Percentiles rank a stretch among this genome's conserved stretches.
Evolutionary conservation across 148 eudicot genomes (phyloP).

Genomic region (Gaultheria prostrata): DNA sequence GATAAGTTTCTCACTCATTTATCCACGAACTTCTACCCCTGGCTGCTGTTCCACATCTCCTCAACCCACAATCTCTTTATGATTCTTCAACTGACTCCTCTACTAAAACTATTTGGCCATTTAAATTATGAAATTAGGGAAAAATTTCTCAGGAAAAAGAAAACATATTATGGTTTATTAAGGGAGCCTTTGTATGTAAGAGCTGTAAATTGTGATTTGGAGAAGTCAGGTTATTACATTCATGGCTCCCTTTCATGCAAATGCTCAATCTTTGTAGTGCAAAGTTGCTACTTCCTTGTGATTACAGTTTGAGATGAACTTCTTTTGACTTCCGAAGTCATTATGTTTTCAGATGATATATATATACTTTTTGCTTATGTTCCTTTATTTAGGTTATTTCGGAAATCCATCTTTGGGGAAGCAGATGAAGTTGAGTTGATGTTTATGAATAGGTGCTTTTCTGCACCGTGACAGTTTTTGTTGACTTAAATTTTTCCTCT

Average conservation of each 20-base stretch:
- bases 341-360: neutral
- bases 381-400: conserved; percentile 46
- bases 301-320: neutral
- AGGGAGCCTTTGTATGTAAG: neutral
- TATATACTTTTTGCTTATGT: neutral
- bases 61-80: neutral
- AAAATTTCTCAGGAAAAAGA: neutral
- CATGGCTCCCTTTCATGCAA: neutral
- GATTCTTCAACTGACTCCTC: neutral
- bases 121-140: neutral
- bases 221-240: neutral
- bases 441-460: conserved; percentile 80
- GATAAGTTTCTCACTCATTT: neutral
- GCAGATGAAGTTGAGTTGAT: conserved; percentile 92
- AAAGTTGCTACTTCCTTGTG: neutral
- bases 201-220: neutral
- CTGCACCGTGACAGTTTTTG: neutral
- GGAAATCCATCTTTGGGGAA: conserved; percentile 83
- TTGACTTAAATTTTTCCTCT: neutral
- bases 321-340: neutral
- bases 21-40: neutral
- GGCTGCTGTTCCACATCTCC: neutral
- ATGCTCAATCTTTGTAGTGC: neutral
- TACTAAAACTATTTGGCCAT: neutral
- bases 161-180: neutral